Base-by-base conservation (phyloP, 116 monocot species). In the Thalassia testudinum region DNA sequence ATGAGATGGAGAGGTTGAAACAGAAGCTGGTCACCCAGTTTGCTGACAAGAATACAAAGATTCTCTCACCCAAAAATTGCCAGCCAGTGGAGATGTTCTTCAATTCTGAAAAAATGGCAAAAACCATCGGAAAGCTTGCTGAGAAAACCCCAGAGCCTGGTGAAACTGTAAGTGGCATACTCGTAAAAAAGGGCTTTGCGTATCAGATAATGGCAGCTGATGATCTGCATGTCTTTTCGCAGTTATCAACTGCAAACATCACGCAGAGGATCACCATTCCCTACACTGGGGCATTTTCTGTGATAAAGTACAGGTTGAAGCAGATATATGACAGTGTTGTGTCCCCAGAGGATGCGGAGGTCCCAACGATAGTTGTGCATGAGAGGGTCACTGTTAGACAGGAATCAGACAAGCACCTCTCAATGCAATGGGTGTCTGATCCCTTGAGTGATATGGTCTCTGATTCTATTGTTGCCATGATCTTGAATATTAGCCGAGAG, bases 391-490 rank as follows among this genome's bases (percentile, higher is more conserved):
- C 89, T 2, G 64, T 97, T 63, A 71, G 63, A 70, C 80, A 75
- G 52, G 89, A 89, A 50, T 76, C 89, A 0, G 89, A 82, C 17
- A 79, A 65, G 13, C 64, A 81, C 42, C 81, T 85, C 26, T 65
- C 74, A 0, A 20, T 97, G 78, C 85, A 85, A 52, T 97, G 97
- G 89, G 53, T 74, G 0, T 81, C 97, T 0, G 97, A 89, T 51
- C 97, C 97, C 0, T 72, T 97, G 12, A 82, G 89, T 29, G 97
- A 97, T 52, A 97, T 97, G 97, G 89, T 97, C 12, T 88, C 85
- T 20, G 97, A 97, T 54, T 97, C 89, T 1, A 65, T 95, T 27
- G 81, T 95, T 6, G 85, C 95, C 15, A 74, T 76, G 61, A 74
- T 95, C 21, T 67, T 97, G 79, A 97, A 97, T 62, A 89, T 97